Base-by-base conservation (phyloP, 257 asterid species). In the Cruciata laevipes region DNA sequence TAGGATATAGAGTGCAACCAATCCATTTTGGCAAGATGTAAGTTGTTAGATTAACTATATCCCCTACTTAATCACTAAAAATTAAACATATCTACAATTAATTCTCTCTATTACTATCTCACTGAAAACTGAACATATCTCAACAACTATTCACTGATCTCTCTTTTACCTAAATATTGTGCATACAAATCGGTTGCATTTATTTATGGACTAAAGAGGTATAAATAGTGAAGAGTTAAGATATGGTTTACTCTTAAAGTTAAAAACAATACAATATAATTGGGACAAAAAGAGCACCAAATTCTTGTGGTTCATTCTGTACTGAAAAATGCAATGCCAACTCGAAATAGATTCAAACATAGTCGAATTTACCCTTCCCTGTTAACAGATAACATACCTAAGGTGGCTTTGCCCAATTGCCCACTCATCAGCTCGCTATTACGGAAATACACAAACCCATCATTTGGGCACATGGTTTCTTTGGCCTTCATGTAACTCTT, bases 331-430 rank as follows among this genome's bases (percentile, higher is more conserved):
- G 66, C 12, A 61, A 59, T 30, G 38, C 64, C 20, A 59, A 7
- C 47, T 32, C 9, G 32, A 6, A 42, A 40, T 4, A 21, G 24
- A 35, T 55, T 33, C 24, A 25, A 23, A 16, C 17, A 17, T 51
- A 51, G 18, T 13, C 0, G 23, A n/a, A 17, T 51, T 17, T n/a
- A 51, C 23, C 55, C 3, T 47, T 47, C 20, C 55, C n/a, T 3
- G 0, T 47, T 47, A 21, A 60, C 65, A 33, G 73, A 17, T 72
- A 37, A 77, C 91, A 71, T 67, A 90, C 99, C 99, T 80, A 93
- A 75, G 33, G 99, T 88, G 79, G 91, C 97, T 84, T 93, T 93
- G 60, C 99, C 99, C 76, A 93, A 92, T 78, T 93, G 99, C 67
- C 97, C 97, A 44, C 96, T 88, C 61, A 93, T 86, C 74, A 93